A percentile compares a stretch with the other conserved stretches of the same genome.
Evolutionary conservation across 768 basidiomycete genomes (phyloP).

Genomic region (Tubosaeta sp.): DNA sequence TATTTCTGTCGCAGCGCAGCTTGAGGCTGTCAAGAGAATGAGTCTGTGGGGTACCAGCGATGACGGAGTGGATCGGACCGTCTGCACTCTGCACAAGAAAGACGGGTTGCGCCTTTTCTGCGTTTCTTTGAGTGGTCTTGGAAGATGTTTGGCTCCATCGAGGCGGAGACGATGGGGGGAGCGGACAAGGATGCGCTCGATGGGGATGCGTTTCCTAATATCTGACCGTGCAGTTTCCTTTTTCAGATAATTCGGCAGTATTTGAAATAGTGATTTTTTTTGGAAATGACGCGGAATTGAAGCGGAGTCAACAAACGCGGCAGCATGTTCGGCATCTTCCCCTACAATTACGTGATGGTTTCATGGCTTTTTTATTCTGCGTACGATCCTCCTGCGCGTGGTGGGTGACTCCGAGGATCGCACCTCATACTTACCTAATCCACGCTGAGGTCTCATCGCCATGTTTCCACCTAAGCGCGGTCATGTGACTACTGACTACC

Average conservation of each 20-base stretch:
- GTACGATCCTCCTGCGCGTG: not conserved
- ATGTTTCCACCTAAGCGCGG: too few relatives aligned
- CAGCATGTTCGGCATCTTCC: conserved; percentile 7
- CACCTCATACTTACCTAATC: not conserved
- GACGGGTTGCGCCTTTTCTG: conserved; percentile 67
- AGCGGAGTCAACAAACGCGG: conserved; percentile 7
- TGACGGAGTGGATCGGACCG: conserved; percentile 38
- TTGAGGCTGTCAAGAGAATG: conserved; percentile 20
- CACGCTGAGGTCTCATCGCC: too few relatives aligned
- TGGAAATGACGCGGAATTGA: conserved; percentile 22
- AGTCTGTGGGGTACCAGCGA: not conserved
- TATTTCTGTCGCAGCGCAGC: conserved; percentile 59
- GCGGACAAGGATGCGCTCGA: conserved; percentile 5
- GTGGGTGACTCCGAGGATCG: conserved; percentile 16
- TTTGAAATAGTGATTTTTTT: conserved; percentile 1
- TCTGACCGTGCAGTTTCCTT: conserved; percentile 12
- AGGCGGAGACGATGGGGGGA: not conserved
- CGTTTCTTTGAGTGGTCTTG: conserved; percentile 49
- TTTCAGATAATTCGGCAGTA: conserved; percentile 19
- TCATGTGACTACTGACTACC: too few relatives aligned
- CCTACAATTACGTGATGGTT: not conserved
- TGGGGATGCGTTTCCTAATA: conserved; percentile 12
- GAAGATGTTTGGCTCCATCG: conserved; percentile 24
- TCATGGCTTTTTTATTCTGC: not conserved
- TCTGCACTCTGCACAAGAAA: conserved; percentile 79